A percentile compares a stretch with the other conserved stretches of the same genome.
Conservation (phyloP, 2,329 filamentous ascomycete species). For the Fusarium annulatum region DNA sequence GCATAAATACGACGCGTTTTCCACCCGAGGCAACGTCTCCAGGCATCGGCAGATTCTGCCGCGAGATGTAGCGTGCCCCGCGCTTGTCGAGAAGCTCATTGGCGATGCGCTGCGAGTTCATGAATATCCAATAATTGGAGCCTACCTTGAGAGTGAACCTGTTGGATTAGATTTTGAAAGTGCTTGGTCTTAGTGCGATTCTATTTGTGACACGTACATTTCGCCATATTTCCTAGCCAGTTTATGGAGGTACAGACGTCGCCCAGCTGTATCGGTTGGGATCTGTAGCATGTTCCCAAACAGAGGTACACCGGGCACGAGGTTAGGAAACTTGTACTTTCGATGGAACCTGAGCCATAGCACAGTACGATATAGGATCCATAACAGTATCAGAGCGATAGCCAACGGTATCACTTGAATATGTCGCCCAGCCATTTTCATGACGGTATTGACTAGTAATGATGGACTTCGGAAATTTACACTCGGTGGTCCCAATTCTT, state of each 20-base stretch:
- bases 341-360: not conserved
- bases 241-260: not conserved
- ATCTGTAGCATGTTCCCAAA: not conserved
- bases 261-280: not conserved
- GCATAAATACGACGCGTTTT: conserved; percentile 6
- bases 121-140: not conserved
- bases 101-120: not conserved
- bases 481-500: not conserved
- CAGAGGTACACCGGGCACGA: not conserved
- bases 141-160: not conserved
- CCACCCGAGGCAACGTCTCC: not conserved
- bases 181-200: not conserved
- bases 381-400: not conserved
- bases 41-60: not conserved
- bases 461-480: not conserved
- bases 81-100: not conserved
- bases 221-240: not conserved
- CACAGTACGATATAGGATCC: not conserved
- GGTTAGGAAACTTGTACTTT: not conserved
- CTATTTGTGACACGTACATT: not conserved
- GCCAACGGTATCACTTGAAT: not conserved
- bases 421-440: not conserved
- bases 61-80: not conserved
- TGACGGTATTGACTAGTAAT: not conserved
- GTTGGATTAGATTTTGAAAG: not conserved